Conservation (phyloP, 176 grass and related monocot species). For the Elaeis guineensis region DNA sequence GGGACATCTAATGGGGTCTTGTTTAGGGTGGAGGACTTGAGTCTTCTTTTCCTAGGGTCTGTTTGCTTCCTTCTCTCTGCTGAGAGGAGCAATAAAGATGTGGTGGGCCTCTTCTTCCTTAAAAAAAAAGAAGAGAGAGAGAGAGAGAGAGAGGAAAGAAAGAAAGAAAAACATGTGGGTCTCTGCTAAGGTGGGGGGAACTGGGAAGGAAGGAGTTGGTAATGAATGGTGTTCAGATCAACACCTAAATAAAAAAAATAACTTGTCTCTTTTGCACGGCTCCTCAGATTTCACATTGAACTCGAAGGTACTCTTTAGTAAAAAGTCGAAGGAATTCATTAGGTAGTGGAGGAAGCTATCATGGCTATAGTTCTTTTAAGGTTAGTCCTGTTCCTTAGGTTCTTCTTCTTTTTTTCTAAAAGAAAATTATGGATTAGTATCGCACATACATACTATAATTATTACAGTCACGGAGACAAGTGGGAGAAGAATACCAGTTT, state of each 20-base stretch:
- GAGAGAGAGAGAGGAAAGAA: too few species aligned
- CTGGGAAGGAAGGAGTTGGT: background rate
- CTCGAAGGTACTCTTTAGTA: slow-evolving; percentile 21
- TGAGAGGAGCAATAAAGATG: background rate
- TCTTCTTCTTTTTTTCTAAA: too few species aligned
- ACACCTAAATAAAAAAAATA: background rate
- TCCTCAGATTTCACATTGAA: background rate
- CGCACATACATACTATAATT: too few species aligned
- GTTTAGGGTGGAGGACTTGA: background rate
- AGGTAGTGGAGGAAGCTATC: slow-evolving; percentile 24
- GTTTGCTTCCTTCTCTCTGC: too few species aligned
- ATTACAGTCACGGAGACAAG: too few species aligned
- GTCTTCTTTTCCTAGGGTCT: too few species aligned
- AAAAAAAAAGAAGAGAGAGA: too few species aligned
- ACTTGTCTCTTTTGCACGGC: background rate
- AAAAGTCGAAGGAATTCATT: slow-evolving; percentile 24
- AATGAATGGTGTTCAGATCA: slow-evolving; percentile 10
- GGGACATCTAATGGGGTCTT: slow-evolving; percentile 22
- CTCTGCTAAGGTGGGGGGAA: slow-evolving; percentile 4
- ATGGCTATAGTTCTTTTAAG: slow-evolving; percentile 8
- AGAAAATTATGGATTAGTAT: too few species aligned
- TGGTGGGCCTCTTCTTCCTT: too few species aligned
- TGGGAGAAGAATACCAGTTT: too few species aligned
- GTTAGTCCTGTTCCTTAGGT: background rate
- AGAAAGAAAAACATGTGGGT: background rate